Conservation (phyloP, 2,329 filamentous ascomycete species). For the Scytalidium sp. region DNA sequence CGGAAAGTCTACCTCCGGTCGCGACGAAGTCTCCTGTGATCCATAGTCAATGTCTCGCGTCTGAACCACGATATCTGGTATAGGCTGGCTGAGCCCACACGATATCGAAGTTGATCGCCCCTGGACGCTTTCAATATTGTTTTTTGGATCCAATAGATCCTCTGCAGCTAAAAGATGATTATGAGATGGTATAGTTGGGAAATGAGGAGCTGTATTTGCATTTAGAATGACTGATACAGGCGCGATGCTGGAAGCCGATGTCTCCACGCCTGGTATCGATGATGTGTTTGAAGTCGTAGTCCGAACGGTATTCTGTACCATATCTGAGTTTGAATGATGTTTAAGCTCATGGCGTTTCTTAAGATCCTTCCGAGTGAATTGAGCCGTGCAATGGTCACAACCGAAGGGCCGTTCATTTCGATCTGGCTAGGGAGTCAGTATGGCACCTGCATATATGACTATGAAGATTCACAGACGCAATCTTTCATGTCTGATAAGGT, state of each 20-base stretch:
- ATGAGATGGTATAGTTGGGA: too few relatives aligned
- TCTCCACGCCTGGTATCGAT: not conserved
- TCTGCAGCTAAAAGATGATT: too few relatives aligned
- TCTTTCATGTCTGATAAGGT: not conserved
- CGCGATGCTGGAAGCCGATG: too few relatives aligned
- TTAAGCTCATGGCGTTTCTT: not conserved
- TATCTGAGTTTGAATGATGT: not conserved
- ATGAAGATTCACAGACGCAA: not conserved
- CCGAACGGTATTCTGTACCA: not conserved
- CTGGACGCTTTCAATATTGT: too few relatives aligned
- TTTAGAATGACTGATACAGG: too few relatives aligned
- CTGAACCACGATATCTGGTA: not conserved
- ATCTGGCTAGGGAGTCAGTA: not conserved
- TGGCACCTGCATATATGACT: not conserved
- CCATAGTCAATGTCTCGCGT: not conserved
- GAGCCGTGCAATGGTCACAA: not conserved
- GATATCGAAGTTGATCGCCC: too few relatives aligned
- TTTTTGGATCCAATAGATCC: too few relatives aligned
- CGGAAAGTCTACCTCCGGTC: not conserved
- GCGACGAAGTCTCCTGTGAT: not conserved
- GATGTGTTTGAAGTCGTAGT: not conserved
- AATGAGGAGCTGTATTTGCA: too few relatives aligned
- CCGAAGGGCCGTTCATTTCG: not conserved
- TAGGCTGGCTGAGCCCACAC: too few relatives aligned
- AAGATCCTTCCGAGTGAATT: not conserved